These are phyloP conservation scores for Sporisorium exsertum DNA, from an alignment of 1,284 basidiomycete genomes.

Conservation along the genomic window DNA sequence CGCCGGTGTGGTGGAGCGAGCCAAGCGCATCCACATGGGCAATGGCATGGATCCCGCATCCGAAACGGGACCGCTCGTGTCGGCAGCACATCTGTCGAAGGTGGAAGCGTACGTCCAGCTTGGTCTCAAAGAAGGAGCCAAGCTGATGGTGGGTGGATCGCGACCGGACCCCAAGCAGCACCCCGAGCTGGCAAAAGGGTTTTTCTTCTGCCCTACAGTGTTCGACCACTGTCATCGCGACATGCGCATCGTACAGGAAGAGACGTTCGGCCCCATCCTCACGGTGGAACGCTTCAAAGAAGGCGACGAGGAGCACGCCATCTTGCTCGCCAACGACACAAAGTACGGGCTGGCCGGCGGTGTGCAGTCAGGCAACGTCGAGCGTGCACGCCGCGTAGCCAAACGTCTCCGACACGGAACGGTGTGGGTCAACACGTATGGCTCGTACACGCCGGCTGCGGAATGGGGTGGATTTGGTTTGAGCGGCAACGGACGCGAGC, in stretches of 20 bases:
- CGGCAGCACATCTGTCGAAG: conserved; percentile 62
- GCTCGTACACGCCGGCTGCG: conserved; percentile 63
- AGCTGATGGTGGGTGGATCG: conserved; percentile 59
- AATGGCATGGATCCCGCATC: conserved; percentile 60
- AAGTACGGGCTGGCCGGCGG: conserved; percentile 68
- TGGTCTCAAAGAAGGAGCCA: conserved; percentile 61
- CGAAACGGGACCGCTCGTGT: conserved; percentile 67
- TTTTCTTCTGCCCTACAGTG: conserved; percentile 68
- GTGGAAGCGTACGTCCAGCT: conserved; percentile 61
- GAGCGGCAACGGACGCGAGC: conserved; percentile 67
- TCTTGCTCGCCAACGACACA: conserved; percentile 67
- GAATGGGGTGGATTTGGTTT: conserved; percentile 69
- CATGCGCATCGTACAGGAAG: conserved; percentile 68
- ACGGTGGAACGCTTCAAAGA: conserved; percentile 67
- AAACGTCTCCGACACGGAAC: conserved; percentile 65
- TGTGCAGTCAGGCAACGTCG: conserved; percentile 61
- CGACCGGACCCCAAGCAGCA: conserved; percentile 56
- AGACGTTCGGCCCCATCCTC: conserved; percentile 68
- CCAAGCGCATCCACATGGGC: conserved; percentile 63
- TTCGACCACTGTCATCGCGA: conserved; percentile 65
- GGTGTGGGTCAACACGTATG: conserved; percentile 68
- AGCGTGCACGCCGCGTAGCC: conserved; percentile 60
- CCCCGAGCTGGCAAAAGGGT: conserved; percentile 64
- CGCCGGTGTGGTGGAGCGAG: conserved; percentile 64
- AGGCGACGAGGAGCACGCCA: conserved; percentile 65